Evolutionary conservation across 257 asterid species (phyloP).

Genomic region (Primulina huaijiensis): DNA sequence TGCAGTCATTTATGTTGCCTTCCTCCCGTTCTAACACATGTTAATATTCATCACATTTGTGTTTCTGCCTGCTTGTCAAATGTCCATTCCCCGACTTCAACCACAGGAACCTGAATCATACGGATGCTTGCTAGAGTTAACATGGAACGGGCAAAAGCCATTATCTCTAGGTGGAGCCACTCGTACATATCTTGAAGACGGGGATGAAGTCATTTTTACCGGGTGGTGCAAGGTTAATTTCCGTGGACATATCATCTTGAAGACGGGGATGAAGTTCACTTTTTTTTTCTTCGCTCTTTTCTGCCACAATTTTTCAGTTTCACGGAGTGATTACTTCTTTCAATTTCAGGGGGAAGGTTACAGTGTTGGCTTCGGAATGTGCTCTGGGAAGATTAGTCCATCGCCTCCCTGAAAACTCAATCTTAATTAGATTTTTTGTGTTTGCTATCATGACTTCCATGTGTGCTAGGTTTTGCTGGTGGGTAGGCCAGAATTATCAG

Average conservation of each 20-base stretch:
- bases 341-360: constrained; percentile 61
- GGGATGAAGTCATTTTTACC: constrained; percentile 74
- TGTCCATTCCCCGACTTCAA: constrained; percentile 2
- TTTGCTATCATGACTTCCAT: background rate
- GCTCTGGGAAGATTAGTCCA: constrained; percentile 64
- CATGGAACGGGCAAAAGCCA: constrained; percentile 85
- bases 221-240: constrained; percentile 80
- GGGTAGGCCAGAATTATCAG: constrained; percentile 6
- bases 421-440: background rate
- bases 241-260: background rate
- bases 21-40: constrained; percentile 8
- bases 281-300: background rate
- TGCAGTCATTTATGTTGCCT: constrained; percentile 9
- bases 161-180: constrained; percentile 56
- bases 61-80: background rate
- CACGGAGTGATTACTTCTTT: background rate
- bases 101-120: constrained; percentile 78
- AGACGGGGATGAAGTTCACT: background rate
- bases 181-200: constrained; percentile 83
- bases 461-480: constrained; percentile 1
- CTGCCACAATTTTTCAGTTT: background rate
- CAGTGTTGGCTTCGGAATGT: constrained; percentile 59
- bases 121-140: constrained; percentile 90
- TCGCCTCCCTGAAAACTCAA: constrained; percentile 34
- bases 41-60: background rate